A percentile compares a stretch with the other conserved stretches of the same genome.
Evolutionary conservation across 2,329 filamentous ascomycete species (phyloP).

Genomic region (Seiridium cupressi): DNA sequence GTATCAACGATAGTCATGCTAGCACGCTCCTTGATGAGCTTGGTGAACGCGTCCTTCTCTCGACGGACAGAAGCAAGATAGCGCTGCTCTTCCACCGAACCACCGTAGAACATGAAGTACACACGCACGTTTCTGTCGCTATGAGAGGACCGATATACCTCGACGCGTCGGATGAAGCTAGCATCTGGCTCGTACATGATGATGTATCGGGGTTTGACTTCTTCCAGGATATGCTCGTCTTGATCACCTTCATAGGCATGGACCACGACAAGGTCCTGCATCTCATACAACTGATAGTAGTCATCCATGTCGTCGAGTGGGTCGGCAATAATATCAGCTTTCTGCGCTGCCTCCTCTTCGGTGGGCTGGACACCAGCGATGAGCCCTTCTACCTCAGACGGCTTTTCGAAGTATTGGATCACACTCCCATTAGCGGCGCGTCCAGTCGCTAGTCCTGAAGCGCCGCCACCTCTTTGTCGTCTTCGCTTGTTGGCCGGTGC

Average conservation of each 20-base stretch:
- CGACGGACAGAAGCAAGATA: constrained; percentile 87
- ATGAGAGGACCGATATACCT: constrained; percentile 95
- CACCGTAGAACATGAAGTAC: constrained; percentile 95
- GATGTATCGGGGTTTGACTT: constrained; percentile 88
- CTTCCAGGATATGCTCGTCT: constrained; percentile 94
- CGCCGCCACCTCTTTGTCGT: constrained; percentile 76
- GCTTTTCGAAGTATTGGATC: constrained; percentile 76
- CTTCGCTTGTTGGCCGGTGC: constrained; percentile 83
- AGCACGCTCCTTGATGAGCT: constrained; percentile 89
- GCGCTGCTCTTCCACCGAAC: constrained; percentile 91
- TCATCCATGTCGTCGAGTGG: constrained; percentile 89
- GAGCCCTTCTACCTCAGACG: constrained; percentile 76
- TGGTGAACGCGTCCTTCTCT: constrained; percentile 95
- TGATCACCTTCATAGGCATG: constrained; percentile 95
- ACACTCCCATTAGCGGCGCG: constrained; percentile 74
- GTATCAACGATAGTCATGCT: constrained; percentile 89
- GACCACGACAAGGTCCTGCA: constrained; percentile 82
- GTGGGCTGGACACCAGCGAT: constrained; percentile 83
- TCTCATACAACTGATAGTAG: constrained; percentile 87
- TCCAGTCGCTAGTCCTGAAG: constrained; percentile 52
- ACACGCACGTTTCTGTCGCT: constrained; percentile 84
- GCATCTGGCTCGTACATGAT: constrained; percentile 99
- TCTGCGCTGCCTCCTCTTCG: constrained; percentile 71
- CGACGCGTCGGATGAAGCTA: constrained; percentile 88
- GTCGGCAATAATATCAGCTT: constrained; percentile 72